Percentiles rank a stretch among this genome's conserved stretches.
Conservation (phyloP, 2,329 filamentous ascomycete genomes). For the Phialocephala sp. region DNA sequence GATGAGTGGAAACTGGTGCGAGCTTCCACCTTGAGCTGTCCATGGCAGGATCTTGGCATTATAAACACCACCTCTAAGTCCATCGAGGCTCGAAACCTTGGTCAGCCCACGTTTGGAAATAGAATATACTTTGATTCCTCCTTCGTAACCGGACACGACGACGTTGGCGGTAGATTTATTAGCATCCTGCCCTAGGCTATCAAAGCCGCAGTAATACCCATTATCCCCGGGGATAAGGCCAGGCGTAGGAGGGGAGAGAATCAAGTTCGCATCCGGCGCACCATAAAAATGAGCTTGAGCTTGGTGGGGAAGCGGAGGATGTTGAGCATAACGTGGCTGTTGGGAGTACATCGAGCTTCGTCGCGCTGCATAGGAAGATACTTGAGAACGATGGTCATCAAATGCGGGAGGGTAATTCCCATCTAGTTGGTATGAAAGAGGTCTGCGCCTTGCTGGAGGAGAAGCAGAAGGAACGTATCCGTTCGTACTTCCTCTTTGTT, state of each 20-base stretch:
- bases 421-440: constrained; percentile 58
- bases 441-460: constrained; percentile 48
- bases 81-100: constrained; percentile 72
- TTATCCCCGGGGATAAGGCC: constrained; percentile 68
- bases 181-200: constrained; percentile 59
- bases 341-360: constrained; percentile 60
- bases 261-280: constrained; percentile 72
- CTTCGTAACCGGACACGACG: constrained; percentile 79
- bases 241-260: constrained; percentile 54
- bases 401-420: constrained; percentile 40
- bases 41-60: constrained; percentile 84
- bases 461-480: constrained; percentile 40
- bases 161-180: constrained; percentile 60
- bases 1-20: constrained; percentile 72
- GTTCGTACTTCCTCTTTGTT: constrained; percentile 38
- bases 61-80: constrained; percentile 78
- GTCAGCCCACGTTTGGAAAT: constrained; percentile 76
- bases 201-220: constrained; percentile 83
- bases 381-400: constrained; percentile 56
- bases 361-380: constrained; percentile 48
- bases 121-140: constrained; percentile 76
- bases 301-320: constrained; percentile 75
- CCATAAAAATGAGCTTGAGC: constrained; percentile 80
- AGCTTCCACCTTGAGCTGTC: constrained; percentile 58
- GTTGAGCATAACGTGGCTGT: constrained; percentile 52